Evolutionary conservation across 2,329 filamentous ascomycete species (phyloP).

Genomic region (Seiridium cupressi): DNA sequence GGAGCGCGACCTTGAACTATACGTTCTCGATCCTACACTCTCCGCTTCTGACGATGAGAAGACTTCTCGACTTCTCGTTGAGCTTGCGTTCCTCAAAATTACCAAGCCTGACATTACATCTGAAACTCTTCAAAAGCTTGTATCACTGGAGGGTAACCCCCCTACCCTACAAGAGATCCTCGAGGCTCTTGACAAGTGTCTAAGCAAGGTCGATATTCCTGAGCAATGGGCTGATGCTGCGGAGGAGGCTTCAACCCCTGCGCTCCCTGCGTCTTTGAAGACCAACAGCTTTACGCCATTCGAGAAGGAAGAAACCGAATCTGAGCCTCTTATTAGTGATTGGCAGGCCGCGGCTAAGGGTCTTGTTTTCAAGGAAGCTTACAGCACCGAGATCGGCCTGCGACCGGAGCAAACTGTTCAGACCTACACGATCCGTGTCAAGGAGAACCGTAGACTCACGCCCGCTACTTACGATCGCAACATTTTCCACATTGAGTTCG

Average conservation of each 20-base stretch:
- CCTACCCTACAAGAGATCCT: conserved; percentile 53
- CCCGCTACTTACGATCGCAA: conserved; percentile 90
- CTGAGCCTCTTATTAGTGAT: conserved; percentile 62
- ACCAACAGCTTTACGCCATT: conserved; percentile 81
- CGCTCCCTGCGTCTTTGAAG: conserved; percentile 64
- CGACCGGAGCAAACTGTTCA: conserved; percentile 84
- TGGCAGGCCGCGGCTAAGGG: conserved; percentile 87
- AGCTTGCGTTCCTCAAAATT: conserved; percentile 81
- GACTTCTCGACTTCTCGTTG: conserved; percentile 65
- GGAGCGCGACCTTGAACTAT: conserved; percentile 68
- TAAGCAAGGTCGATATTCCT: conserved; percentile 74
- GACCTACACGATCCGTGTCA: conserved; percentile 84
- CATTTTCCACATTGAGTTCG: conserved; percentile 99
- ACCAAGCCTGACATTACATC: conserved; percentile 65
- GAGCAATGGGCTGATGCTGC: conserved; percentile 76
- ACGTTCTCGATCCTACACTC: conserved; percentile 69
- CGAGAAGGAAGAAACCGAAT: conserved; percentile 72
- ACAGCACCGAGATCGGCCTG: conserved; percentile 68
- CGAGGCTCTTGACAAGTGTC: conserved; percentile 65
- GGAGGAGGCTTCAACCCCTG: conserved; percentile 49
- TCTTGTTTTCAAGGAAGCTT: conserved; percentile 92
- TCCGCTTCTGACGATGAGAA: conserved; percentile 64
- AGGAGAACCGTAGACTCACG: conserved; percentile 93
- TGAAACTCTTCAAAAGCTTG: conserved; percentile 65
- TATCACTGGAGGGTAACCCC: conserved; percentile 52